Evolutionary conservation across 2,329 filamentous ascomycete genomes (phyloP).

Genomic region (Scedosporium dehoogii): DNA sequence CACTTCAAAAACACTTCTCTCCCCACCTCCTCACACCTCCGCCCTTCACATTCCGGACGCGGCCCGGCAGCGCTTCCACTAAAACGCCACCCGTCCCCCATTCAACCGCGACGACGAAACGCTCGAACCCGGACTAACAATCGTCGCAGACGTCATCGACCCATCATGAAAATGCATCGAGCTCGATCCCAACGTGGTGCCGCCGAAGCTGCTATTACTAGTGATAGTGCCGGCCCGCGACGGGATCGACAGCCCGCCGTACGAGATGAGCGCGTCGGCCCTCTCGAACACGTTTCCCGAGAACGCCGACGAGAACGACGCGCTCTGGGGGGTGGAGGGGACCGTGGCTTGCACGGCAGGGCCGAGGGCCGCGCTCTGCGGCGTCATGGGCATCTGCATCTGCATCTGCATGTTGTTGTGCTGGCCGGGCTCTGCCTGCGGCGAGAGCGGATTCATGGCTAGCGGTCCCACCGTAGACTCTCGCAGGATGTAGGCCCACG

Average conservation of each 20-base stretch:
- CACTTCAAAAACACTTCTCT: background rate
- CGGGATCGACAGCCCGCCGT: constrained; percentile 44
- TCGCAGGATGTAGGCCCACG: constrained; percentile 39
- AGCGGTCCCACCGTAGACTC: constrained; percentile 12
- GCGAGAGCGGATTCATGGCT: background rate
- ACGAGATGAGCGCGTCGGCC: constrained; percentile 46
- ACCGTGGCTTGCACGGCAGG: constrained; percentile 86
- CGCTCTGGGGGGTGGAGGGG: constrained; percentile 56
- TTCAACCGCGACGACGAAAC: constrained; percentile 23
- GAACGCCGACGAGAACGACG: constrained; percentile 44
- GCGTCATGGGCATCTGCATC: constrained; percentile 62
- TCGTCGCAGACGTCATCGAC: constrained; percentile 9
- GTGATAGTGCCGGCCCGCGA: constrained; percentile 38
- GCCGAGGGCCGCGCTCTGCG: constrained; percentile 78
- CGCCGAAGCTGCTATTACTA: background rate
- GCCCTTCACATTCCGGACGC: background rate
- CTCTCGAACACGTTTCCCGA: constrained; percentile 50
- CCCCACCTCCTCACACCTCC: background rate
- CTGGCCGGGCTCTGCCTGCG: background rate
- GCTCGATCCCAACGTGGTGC: background rate
- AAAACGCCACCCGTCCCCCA: constrained; percentile 27
- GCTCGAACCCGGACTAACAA: constrained; percentile 7
- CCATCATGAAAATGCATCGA: constrained; percentile 6
- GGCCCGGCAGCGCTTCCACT: constrained; percentile 11
- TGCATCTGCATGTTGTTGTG: constrained; percentile 1